phyloP scores from a whole-genome alignment of 257 asterid genomes.

The Forsythia suspensa region DNA sequence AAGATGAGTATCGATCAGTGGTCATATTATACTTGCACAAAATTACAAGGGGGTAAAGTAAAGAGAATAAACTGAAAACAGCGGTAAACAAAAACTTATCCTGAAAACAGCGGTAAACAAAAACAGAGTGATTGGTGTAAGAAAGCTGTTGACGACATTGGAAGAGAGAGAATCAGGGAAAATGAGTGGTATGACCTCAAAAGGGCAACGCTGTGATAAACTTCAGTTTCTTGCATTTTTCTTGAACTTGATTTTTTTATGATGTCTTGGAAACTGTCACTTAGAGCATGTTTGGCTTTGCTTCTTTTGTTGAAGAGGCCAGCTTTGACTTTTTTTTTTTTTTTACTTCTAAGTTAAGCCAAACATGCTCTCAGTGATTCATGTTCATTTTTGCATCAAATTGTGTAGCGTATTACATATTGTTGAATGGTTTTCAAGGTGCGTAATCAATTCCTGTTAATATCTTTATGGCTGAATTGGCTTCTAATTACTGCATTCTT shows the following conservation, averaged over 20 bases:
- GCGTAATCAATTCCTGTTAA: background rate
- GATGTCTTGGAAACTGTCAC: background rate
- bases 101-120: background rate
- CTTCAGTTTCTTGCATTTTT: background rate
- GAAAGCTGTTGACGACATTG: background rate
- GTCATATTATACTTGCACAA: background rate
- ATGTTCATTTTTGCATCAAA: background rate
- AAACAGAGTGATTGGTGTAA: background rate
- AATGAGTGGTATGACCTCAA: background rate
- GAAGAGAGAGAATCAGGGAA: background rate
- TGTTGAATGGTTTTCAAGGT: background rate
- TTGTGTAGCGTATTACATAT: background rate
- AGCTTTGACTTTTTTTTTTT: no score
- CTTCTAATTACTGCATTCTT: constrained; percentile 11
- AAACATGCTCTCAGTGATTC: background rate
- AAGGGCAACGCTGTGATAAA: background rate
- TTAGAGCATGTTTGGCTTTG: background rate
- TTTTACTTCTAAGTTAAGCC: no score
- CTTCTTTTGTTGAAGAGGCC: no score
- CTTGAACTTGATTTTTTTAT: background rate
- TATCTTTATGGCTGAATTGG: background rate
- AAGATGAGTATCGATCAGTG: background rate
- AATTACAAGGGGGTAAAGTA: background rate
- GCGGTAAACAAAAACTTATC: background rate
- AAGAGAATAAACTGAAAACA: background rate